These are phyloP conservation scores for Xylariaceae sp. DNA, from an alignment of 2,329 filamentous ascomycete genomes.

Conservation along the genomic window DNA sequence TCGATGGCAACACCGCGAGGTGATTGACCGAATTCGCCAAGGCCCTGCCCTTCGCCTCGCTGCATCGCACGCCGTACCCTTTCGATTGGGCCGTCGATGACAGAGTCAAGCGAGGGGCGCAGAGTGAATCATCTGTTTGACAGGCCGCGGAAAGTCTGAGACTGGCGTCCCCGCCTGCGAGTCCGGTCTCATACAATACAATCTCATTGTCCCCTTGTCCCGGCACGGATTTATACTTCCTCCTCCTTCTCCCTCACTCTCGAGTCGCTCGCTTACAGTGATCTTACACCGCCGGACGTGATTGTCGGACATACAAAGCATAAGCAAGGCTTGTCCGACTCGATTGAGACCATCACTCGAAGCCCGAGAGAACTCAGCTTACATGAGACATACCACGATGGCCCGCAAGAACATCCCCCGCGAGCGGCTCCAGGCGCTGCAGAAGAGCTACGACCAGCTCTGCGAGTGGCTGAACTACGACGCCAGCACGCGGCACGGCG, in stretches of 20 bases:
- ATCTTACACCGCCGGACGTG: neutral
- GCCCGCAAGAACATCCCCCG: constrained; percentile 18
- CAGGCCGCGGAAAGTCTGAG: neutral
- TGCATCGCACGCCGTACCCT: neutral
- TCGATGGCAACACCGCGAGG: neutral
- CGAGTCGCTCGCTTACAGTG: neutral
- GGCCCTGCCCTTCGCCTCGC: neutral
- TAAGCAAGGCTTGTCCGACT: no score
- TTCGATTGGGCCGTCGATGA: neutral
- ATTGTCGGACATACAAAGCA: neutral
- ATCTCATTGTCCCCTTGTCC: neutral
- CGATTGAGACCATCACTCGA: neutral
- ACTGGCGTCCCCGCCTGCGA: neutral
- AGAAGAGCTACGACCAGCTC: constrained; percentile 24
- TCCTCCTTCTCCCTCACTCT: neutral
- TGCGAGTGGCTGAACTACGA: constrained; percentile 27
- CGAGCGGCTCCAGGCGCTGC: constrained; percentile 20
- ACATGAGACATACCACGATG: constrained; percentile 14
- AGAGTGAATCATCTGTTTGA: neutral
- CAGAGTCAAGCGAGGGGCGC: neutral
- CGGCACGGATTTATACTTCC: neutral
- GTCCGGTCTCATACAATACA: neutral
- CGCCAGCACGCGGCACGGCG: constrained; percentile 19
- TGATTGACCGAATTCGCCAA: neutral
- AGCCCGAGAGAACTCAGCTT: no score